Conservation (phyloP, 768 basidiomycete species). For the Macrolepiota dolichaula region DNA sequence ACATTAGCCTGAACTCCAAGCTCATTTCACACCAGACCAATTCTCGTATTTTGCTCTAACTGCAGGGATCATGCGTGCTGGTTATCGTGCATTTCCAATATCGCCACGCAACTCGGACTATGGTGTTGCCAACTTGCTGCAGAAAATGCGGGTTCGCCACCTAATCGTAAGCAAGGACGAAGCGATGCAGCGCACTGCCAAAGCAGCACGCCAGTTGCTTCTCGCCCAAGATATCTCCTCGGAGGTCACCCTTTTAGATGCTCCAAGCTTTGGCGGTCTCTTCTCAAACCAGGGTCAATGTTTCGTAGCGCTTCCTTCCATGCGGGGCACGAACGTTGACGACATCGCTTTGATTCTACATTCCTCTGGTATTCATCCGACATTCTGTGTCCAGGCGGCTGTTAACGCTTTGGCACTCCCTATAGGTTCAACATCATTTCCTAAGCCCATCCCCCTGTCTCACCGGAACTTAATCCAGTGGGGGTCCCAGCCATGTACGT, state of each 20-base stretch:
- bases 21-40: slow-evolving; percentile 22
- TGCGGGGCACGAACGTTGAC: neutral
- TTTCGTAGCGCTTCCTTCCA: neutral
- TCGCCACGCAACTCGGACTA: slow-evolving; percentile 43
- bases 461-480: slow-evolving; percentile 15
- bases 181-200: slow-evolving; percentile 16
- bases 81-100: slow-evolving; percentile 31
- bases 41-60: slow-evolving; percentile 29
- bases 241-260: neutral
- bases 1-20: neutral
- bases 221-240: neutral
- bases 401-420: neutral
- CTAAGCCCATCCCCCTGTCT: slow-evolving; percentile 19
- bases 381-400: neutral
- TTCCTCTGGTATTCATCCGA: slow-evolving; percentile 19
- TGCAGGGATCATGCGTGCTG: slow-evolving; percentile 37
- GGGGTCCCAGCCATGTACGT: slow-evolving; percentile 17
- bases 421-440: slow-evolving; percentile 24
- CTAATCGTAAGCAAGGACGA: slow-evolving; percentile 23
- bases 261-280: slow-evolving; percentile 7
- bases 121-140: slow-evolving; percentile 43
- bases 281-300: neutral
- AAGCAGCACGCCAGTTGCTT: slow-evolving; percentile 13
- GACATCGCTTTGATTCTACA: slow-evolving; percentile 16
- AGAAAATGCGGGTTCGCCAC: slow-evolving; percentile 17